Conservation (phyloP, 192 early-diverging fungal species). For the Coemansia sp. region DNA sequence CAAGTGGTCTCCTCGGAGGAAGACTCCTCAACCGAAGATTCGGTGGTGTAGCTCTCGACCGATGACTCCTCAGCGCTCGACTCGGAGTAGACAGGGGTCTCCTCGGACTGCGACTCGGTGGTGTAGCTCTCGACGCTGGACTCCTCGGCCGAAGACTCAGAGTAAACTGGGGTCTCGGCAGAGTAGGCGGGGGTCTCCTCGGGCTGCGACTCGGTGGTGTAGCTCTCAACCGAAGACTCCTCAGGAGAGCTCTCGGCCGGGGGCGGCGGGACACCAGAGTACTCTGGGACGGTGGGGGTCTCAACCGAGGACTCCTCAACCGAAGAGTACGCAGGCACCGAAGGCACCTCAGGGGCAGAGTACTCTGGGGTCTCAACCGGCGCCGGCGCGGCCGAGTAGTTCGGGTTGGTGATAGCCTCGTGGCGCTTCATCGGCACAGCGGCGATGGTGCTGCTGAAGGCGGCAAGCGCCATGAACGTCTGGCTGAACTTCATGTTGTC, state of each 20-base stretch:
- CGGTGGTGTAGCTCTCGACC: too few species aligned
- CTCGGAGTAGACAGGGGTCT: too few species aligned
- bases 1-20: too few species aligned
- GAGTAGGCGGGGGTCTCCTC: not conserved
- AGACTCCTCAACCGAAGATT: slow-evolving; percentile 1
- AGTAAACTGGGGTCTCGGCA: not conserved
- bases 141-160: not conserved
- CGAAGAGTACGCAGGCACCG: slow-evolving; percentile 8
- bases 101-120: too few species aligned
- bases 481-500: slow-evolving; percentile 56
- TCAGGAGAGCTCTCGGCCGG: slow-evolving; percentile 3
- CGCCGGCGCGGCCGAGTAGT: slow-evolving; percentile 16
- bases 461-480: slow-evolving; percentile 50
- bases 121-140: not conserved
- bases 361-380: slow-evolving; percentile 6
- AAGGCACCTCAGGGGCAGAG: slow-evolving; percentile 14
- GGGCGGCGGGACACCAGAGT: slow-evolving; percentile 17
- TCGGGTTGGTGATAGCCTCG: slow-evolving; percentile 13
- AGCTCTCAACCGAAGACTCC: not conserved
- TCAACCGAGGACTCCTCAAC: slow-evolving; percentile 8
- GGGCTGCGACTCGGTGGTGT: not conserved
- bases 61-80: too few species aligned
- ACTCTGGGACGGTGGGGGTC: slow-evolving; percentile 12
- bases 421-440: slow-evolving; percentile 49
- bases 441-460: slow-evolving; percentile 46